Evolutionary conservation across 257 asterid genomes (phyloP).

Genomic region (Apocynum venetum): DNA sequence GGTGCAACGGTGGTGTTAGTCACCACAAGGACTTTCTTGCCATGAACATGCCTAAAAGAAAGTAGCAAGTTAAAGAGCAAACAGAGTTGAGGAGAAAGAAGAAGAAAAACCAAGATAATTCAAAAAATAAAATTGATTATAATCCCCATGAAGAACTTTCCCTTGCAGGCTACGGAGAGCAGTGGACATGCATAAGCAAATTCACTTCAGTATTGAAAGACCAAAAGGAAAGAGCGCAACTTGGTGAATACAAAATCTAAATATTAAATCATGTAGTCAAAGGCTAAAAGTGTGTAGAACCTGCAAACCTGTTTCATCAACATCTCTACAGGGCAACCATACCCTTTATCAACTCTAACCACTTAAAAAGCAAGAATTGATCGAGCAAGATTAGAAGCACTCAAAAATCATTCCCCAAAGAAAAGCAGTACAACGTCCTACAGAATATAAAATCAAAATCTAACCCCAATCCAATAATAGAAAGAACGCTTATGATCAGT

Average conservation of each 20-base stretch:
- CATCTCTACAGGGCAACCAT: background rate
- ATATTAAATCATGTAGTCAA: background rate
- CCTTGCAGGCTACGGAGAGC: background rate
- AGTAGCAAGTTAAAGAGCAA: conserved; percentile 17
- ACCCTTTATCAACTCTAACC: background rate
- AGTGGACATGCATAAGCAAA: background rate
- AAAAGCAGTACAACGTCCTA: background rate
- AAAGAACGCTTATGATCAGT: background rate
- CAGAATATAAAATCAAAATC: background rate
- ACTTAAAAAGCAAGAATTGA: background rate
- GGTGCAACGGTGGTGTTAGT: conserved; percentile 92
- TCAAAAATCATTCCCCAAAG: background rate
- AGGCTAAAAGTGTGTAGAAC: background rate
- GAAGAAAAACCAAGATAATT: background rate
- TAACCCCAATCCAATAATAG: background rate
- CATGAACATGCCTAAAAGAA: conserved; percentile 78
- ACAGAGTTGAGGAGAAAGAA: conserved; percentile 5
- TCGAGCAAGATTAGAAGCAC: background rate
- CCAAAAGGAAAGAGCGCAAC: background rate
- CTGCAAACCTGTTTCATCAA: background rate
- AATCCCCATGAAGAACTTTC: background rate
- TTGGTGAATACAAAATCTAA: background rate
- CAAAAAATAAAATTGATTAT: background rate
- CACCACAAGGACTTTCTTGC: conserved; percentile 91
- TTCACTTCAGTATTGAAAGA: background rate